Evolutionary conservation across 2,329 filamentous ascomycete species (phyloP).

Genomic region (Colletotrichum sp.): DNA sequence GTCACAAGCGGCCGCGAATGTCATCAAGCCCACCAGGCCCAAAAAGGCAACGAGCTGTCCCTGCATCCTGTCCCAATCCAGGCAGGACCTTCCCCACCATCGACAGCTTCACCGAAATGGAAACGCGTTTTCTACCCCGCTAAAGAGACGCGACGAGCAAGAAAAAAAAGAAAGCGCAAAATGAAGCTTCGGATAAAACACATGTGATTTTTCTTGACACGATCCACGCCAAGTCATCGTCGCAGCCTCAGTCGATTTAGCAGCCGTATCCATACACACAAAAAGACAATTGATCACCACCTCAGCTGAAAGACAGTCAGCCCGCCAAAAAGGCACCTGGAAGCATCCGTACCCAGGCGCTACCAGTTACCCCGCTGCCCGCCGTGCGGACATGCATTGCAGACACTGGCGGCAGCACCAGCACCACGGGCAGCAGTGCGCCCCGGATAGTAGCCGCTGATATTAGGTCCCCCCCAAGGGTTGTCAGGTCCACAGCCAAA

Average conservation of each 20-base stretch:
- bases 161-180: neutral
- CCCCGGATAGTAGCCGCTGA: neutral
- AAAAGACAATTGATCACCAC: neutral
- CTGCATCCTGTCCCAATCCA: conserved; percentile 14
- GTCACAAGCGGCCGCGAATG: neutral
- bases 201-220: neutral
- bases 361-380: neutral
- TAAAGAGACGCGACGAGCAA: neutral
- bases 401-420: neutral
- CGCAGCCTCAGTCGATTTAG: neutral
- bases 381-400: neutral
- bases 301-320: neutral
- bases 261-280: neutral
- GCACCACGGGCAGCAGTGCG: neutral
- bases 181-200: neutral
- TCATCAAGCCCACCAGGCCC: conserved; percentile 4
- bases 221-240: neutral
- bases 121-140: neutral
- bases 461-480: neutral
- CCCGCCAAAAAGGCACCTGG: neutral
- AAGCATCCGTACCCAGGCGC: neutral
- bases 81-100: conserved; percentile 1
- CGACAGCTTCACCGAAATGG: neutral
- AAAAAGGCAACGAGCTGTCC: conserved; percentile 21
- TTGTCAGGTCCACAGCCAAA: neutral